phyloP scores from a whole-genome alignment of 352 stramenopile genomes.

The Phytophthora syringae region DNA sequence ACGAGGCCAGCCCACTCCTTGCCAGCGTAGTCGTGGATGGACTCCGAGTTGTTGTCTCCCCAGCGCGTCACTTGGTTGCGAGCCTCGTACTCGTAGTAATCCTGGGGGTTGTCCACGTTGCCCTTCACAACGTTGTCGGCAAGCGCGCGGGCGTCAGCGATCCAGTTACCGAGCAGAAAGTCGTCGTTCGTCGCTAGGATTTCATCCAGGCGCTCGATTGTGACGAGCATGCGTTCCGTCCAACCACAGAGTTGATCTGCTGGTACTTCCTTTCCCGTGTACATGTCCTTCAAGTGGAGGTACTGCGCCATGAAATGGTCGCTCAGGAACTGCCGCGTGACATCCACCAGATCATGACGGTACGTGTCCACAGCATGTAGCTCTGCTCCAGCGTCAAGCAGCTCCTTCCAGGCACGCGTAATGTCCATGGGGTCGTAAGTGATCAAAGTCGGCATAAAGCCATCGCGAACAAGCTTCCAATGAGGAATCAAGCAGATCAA shows the following conservation, averaged over 20 bases:
- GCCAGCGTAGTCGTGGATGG: constrained; percentile 76
- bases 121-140: constrained; percentile 28
- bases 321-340: constrained; percentile 79
- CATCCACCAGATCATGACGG: constrained; percentile 79
- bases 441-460: constrained; percentile 80
- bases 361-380: constrained; percentile 61
- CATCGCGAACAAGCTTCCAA: constrained; percentile 66
- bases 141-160: constrained; percentile 62
- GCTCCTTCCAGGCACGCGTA: constrained; percentile 57
- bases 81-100: constrained; percentile 86
- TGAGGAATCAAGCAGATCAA: constrained; percentile 72
- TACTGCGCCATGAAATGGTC: constrained; percentile 71
- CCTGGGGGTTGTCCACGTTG: constrained; percentile 26
- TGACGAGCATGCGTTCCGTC: constrained; percentile 54
- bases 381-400: constrained; percentile 50
- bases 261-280: constrained; percentile 35
- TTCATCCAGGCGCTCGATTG: constrained; percentile 64
- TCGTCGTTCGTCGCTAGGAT: constrained; percentile 71
- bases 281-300: constrained; percentile 60
- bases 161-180: constrained; percentile 78
- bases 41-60: constrained; percentile 79
- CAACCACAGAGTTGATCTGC: constrained; percentile 43
- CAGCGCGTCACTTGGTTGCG: constrained; percentile 84
- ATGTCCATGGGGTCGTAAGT: constrained; percentile 76
- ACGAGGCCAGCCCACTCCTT: constrained; percentile 83